These are phyloP conservation scores for Amaranthus tricolor DNA, from an alignment of 179 eudicot genomes.

Conservation along the genomic window DNA sequence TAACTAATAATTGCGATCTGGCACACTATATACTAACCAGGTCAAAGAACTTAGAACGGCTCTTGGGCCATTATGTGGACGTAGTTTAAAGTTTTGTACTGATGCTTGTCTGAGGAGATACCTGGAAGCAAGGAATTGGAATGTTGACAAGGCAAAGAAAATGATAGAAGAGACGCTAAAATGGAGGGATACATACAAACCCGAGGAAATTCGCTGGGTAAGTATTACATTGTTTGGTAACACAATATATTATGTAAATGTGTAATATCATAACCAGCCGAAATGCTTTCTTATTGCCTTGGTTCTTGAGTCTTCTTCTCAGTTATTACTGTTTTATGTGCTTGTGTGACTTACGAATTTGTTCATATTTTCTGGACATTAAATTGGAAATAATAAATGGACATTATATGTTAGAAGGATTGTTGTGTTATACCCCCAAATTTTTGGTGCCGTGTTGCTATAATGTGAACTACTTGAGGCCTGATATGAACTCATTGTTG, in stretches of 20 bases:
- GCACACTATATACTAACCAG: slow-evolving; percentile 29
- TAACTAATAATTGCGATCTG: background rate
- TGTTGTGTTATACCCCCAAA: background rate
- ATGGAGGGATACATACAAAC: slow-evolving; percentile 78
- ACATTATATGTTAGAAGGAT: background rate
- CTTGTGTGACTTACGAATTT: background rate
- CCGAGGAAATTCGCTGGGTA: slow-evolving; percentile 95
- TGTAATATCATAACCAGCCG: background rate
- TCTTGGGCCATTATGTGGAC: slow-evolving; percentile 57
- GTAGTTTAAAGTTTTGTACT: slow-evolving; percentile 53
- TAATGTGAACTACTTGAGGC: background rate
- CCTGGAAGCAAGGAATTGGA: slow-evolving; percentile 82
- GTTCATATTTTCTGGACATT: background rate
- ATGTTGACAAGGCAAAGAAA: slow-evolving; percentile 68
- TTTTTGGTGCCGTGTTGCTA: background rate
- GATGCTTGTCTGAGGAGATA: slow-evolving; percentile 78
- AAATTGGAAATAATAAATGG: background rate
- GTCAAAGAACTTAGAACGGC: slow-evolving; percentile 58
- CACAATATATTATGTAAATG: background rate
- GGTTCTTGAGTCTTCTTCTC: background rate
- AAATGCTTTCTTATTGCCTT: background rate
- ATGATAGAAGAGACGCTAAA: slow-evolving; percentile 76
- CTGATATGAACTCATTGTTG: background rate
- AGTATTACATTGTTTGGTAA: slow-evolving; percentile 19
- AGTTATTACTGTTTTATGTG: background rate